These are phyloP conservation scores for Tolypocladium paradoxum DNA, from an alignment of 2,329 filamentous ascomycete species.

Conservation along the genomic window DNA sequence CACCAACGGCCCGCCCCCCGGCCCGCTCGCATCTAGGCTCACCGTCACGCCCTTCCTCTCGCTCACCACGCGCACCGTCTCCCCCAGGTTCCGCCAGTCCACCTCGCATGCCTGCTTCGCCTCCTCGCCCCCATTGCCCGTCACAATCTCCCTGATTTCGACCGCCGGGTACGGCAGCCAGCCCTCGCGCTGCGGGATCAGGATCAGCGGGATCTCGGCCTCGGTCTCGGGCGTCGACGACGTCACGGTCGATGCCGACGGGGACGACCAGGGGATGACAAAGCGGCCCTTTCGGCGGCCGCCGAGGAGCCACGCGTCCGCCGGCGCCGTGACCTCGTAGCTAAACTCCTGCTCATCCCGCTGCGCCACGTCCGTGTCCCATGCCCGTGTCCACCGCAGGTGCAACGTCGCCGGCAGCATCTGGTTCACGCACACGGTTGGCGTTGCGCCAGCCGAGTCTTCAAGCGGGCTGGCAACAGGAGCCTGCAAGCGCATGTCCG, in stretches of 20 bases:
- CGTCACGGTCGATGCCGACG: conserved; percentile 25
- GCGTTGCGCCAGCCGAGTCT: conserved; percentile 21
- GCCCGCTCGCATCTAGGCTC: conserved; percentile 56
- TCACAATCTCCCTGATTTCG: conserved; percentile 58
- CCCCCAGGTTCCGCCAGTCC: conserved; percentile 67
- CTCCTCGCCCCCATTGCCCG: conserved; percentile 13
- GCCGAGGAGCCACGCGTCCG: conserved; percentile 75
- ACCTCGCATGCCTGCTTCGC: conserved; percentile 52
- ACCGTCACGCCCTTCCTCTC: conserved; percentile 64
- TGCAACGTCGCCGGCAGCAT: conserved; percentile 52
- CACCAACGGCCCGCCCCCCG: conserved; percentile 54
- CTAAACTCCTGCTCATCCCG: conserved; percentile 58
- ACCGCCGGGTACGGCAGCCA: conserved; percentile 67
- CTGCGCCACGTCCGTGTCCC: conserved; percentile 38
- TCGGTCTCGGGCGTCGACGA: conserved; percentile 39
- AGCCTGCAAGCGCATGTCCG: conserved; percentile 48
- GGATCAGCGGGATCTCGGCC: conserved; percentile 54
- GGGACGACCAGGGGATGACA: conserved; percentile 33
- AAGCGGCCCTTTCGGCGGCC: conserved; percentile 75
- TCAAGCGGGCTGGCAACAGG: conserved; percentile 19
- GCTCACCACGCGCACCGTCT: conserved; percentile 64
- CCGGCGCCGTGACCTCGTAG: conserved; percentile 67
- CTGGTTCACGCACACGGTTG: conserved; percentile 49
- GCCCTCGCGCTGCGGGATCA: conserved; percentile 73
- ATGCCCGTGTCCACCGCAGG: conserved; percentile 51